phyloP scores from a whole-genome alignment of 1,284 basidiomycete species.

The Ceraceosorus bombacis region DNA sequence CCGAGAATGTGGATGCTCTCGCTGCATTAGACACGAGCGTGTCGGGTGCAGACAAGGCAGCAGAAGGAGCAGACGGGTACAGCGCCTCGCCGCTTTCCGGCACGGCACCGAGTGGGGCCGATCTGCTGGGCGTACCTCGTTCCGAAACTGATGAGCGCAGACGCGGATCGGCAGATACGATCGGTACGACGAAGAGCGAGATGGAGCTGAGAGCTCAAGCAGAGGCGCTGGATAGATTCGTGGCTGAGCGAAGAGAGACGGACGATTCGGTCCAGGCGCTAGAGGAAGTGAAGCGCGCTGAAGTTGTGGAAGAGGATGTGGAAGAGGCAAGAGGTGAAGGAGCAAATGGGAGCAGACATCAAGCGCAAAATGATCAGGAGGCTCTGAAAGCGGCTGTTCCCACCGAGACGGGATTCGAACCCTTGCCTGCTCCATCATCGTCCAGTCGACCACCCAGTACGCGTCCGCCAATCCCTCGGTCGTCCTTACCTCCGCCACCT shows the following conservation, averaged over 20 bases:
- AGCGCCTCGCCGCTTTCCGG: not conserved
- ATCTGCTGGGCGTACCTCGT: too few relatives aligned
- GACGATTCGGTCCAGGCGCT: not conserved
- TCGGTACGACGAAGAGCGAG: not conserved
- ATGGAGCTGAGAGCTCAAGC: not conserved
- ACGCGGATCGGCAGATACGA: not conserved
- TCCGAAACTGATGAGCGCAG: not conserved
- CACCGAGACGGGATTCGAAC: not conserved
- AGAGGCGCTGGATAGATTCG: conserved; percentile 1
- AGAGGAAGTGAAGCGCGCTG: not conserved
- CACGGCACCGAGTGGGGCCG: not conserved
- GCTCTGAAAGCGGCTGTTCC: not conserved
- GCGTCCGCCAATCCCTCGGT: conserved; percentile 29
- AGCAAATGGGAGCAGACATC: not conserved
- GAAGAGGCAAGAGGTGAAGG: not conserved
- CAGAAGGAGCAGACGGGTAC: not conserved
- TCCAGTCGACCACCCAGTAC: conserved; percentile 21
- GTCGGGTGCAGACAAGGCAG: not conserved
- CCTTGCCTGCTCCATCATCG: not conserved
- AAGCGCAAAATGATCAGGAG: not conserved
- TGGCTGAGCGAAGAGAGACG: not conserved
- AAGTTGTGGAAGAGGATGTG: not conserved
- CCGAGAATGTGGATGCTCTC: not conserved
- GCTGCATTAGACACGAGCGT: too few relatives aligned
- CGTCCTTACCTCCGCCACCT: conserved; percentile 20